Evolutionary conservation across 2,329 filamentous ascomycete species (phyloP).

Genomic region (Beauveria pseudobassiana): DNA sequence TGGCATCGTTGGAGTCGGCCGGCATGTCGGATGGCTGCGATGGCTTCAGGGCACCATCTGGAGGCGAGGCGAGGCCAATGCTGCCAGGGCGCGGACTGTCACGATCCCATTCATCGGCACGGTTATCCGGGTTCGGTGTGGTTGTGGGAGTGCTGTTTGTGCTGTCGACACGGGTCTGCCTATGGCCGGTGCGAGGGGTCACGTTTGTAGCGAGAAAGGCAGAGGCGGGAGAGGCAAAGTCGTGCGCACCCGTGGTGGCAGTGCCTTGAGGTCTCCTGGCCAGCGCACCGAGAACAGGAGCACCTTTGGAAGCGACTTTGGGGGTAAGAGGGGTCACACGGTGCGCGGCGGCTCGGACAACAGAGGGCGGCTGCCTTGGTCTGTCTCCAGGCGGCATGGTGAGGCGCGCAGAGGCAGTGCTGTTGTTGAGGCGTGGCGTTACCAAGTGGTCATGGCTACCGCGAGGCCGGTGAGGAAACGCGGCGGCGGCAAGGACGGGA

Average conservation of each 20-base stretch:
- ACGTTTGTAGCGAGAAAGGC: conserved; percentile 58
- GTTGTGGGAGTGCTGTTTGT: conserved; percentile 56
- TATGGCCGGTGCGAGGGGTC: conserved; percentile 69
- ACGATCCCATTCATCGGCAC: conserved; percentile 36
- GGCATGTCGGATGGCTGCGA: conserved; percentile 23
- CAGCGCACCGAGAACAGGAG: conserved; percentile 35
- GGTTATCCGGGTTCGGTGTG: conserved; percentile 44
- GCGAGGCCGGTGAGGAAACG: conserved; percentile 2
- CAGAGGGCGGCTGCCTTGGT: conserved; percentile 62
- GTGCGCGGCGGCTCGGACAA: conserved; percentile 43
- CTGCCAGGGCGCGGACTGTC: conserved; percentile 18
- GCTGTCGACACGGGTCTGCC: conserved; percentile 66
- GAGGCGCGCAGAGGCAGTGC: conserved; percentile 5
- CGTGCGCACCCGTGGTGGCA: conserved; percentile 20
- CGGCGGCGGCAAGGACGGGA: conserved; percentile 1
- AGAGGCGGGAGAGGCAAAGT: conserved; percentile 44
- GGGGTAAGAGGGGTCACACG: conserved; percentile 42
- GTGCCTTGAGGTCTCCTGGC: conserved; percentile 24
- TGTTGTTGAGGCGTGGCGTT: conserved; percentile 1
- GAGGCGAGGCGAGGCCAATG: conserved; percentile 24
- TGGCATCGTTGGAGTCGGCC: conserved; percentile 34
- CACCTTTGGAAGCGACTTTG: conserved; percentile 40
- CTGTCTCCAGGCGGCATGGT: conserved; percentile 33
- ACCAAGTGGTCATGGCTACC: conserved; percentile 4
- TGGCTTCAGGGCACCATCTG: conserved; percentile 19